Evolutionary conservation across 2,329 filamentous ascomycete species (phyloP), one percentile per base, ranked within the genome.

Genomic region (Periconia sp.): DNA sequence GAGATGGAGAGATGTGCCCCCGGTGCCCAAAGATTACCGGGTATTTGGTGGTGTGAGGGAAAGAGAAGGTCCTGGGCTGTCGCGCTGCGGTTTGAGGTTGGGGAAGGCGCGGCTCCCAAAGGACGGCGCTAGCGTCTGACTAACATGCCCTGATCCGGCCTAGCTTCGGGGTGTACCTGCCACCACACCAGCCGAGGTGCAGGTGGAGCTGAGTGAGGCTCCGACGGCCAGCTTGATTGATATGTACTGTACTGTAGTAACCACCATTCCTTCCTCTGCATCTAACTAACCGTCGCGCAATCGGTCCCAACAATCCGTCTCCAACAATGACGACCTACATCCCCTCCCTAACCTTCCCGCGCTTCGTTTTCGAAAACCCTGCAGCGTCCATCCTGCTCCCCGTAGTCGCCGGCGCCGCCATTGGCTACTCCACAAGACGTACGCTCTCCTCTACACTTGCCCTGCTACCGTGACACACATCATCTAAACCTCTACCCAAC

Each of bases 251-350:
- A 8, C 23, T 27, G 23, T 27, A 27, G 8, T 27, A 27, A 27
- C 8, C 23, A 27, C 23, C n/a, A n/a, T n/a, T n/a, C n/a, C n/a
- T n/a, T n/a, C n/a, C n/a, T n/a, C n/a, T n/a, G n/a, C n/a, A n/a
- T n/a, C n/a, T n/a, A n/a, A n/a, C n/a, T n/a, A n/a, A 27, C 23
- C 5, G 5, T 3, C 23, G 23, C 8, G 23, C 33, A 37, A 37
- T 37, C 10, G 33, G 11, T 37, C 33, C 33, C 33, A n/a, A 13
- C 33, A 37, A 37, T 10, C 40, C n/a, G 48, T 54, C 73, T n/a
- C n/a, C n/a, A n/a, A 81, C 57, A 43, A 95, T 94, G 90, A 92
- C 89, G 11, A 86, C 89, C 57, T 88, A 89, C 73, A 85, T 94
- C 55, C 86, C 89, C n/a, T 86, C 85, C 40, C 76, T 95, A 59